Base-by-base conservation (phyloP, 768 basidiomycete genomes). In the Amanita pallidorosea region DNA sequence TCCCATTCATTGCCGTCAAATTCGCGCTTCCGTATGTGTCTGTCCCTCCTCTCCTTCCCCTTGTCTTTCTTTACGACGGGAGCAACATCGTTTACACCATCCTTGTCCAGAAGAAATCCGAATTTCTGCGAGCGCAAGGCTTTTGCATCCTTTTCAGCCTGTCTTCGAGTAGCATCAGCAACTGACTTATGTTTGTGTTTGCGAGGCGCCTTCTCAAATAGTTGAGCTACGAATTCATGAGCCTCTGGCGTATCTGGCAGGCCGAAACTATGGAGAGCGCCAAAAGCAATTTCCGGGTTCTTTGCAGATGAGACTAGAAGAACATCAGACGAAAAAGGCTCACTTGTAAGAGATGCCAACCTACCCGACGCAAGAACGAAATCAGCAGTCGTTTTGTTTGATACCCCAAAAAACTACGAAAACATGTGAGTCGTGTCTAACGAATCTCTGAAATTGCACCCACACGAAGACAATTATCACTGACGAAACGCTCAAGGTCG, bases 321-420 rank as follows among this genome's bases (percentile, higher is more conserved):
- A 25, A 40, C 35, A 34, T 52, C 35, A 22, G 23, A 38, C 6
- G 25, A 45, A 27, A 29, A 9, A 15, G 29, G 23, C 12, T 17
- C 6, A 34, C 44, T 22, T 15, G 13, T 15, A 13, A 1, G 8
- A 34, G 36, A 3, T 5, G 9, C n/a, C 25, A 25, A 63, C 75
- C 36, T 55, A 85, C 89, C 91, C 66, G 87, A 83, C 45, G 89
- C 89, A 63, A 89, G 72, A 33, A 96, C 84, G 64, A 83, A 96
- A 70, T 91, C 85, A 57, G 91, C 79, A 54, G 86, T 88, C 56
- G 79, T 89, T 56, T 75, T 74, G 67, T 95, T 88, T 18, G 92
- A 82, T 42, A 89, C 76, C 50, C 88, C 88, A 58, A 94, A 85
- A 57, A 92, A 76, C 88, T 90, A 57, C 12, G 53, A 25, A 11